Base-by-base conservation (phyloP, 2,329 filamentous ascomycete genomes). In the Fusarium virguliforme region DNA sequence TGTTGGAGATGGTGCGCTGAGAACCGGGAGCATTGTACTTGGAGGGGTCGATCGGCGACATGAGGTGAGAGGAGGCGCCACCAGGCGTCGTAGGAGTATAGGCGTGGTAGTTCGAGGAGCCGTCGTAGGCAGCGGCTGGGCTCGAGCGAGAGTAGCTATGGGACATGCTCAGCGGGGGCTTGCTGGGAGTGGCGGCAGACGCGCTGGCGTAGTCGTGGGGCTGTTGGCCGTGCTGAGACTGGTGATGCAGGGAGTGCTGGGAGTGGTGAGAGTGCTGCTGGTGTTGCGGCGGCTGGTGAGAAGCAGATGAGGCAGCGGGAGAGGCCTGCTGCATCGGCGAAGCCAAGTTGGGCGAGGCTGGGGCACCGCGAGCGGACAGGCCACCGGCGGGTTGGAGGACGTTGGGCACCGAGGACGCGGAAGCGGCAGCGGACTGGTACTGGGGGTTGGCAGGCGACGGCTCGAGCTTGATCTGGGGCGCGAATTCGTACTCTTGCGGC, bases 121-220 rank as follows among this genome's bases (percentile, higher is more conserved):
- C 79, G 67, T 90, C 88, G 78, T 88, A 90, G 65, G 83, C 82
- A 56, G 85, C 85, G 48, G 91, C 90, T 56, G 94, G 94, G 81
- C 94, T 97, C 63, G 94, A 96, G 75, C 93, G 89, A 53, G 95
- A 95, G 82, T 97, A 95, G 78, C 86, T 88, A 79, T 95, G 93
- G 43, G 91, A 87, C 79, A 88, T 80, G 80, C 83, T 89, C 76
- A 92, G 84, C 46, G 90, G 87, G 24, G 91, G 88, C 78, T 92
- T 91, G 54, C 90, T 88, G 46, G 91, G 89, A 28, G 89, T 86
- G 24, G 68, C 37, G 43, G 66, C 58, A 13, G 68, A 53, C 8
- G 71, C 62, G 67, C 65, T 69, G 40, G 68, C 40, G 54, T 71
- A 74, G 30, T 70, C 62, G 48, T 87, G 85, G 77, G 90, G 90